These are phyloP conservation scores for Cystofilobasidium ferigula DNA, from an alignment of 768 basidiomycete species.

Conservation along the genomic window DNA sequence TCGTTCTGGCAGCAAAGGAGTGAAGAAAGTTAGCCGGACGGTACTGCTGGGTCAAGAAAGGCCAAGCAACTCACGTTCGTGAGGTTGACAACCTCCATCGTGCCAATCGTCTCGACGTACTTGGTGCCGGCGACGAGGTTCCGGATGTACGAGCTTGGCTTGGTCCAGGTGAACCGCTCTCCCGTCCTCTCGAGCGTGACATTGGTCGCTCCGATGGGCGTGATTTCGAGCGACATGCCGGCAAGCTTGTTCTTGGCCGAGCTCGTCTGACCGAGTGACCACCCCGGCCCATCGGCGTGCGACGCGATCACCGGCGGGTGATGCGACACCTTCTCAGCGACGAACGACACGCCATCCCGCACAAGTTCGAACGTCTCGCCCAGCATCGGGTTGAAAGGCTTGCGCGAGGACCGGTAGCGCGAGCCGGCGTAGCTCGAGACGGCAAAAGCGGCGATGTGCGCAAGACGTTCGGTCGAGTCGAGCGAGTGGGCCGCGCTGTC, in stretches of 20 bases:
- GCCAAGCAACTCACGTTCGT: conserved; percentile 38
- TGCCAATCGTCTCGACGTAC: conserved; percentile 74
- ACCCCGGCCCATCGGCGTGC: conserved; percentile 66
- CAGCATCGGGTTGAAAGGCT: conserved; percentile 72
- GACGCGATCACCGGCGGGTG: conserved; percentile 67
- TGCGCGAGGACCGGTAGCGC: conserved; percentile 64
- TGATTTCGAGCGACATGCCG: conserved; percentile 80
- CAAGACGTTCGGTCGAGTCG: conserved; percentile 58
- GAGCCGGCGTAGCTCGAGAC: conserved; percentile 76
- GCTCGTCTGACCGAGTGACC: conserved; percentile 67
- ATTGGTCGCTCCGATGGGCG: conserved; percentile 61
- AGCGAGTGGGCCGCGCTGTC: conserved; percentile 45
- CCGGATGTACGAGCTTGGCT: conserved; percentile 76
- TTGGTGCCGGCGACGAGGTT: conserved; percentile 84
- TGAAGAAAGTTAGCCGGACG: too few species aligned
- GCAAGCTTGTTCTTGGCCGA: conserved; percentile 75
- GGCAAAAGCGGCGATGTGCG: conserved; percentile 71
- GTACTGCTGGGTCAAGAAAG: background rate
- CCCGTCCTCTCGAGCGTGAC: conserved; percentile 49
- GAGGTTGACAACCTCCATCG: conserved; percentile 61
- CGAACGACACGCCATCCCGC: conserved; percentile 47
- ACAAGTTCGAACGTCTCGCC: conserved; percentile 77
- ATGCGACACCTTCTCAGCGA: conserved; percentile 79
- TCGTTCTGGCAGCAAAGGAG: conserved; percentile 31
- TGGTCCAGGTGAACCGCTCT: conserved; percentile 63